These are phyloP conservation scores for Heimioporus sp. DNA, from an alignment of 768 basidiomycete genomes.

Conservation along the genomic window DNA sequence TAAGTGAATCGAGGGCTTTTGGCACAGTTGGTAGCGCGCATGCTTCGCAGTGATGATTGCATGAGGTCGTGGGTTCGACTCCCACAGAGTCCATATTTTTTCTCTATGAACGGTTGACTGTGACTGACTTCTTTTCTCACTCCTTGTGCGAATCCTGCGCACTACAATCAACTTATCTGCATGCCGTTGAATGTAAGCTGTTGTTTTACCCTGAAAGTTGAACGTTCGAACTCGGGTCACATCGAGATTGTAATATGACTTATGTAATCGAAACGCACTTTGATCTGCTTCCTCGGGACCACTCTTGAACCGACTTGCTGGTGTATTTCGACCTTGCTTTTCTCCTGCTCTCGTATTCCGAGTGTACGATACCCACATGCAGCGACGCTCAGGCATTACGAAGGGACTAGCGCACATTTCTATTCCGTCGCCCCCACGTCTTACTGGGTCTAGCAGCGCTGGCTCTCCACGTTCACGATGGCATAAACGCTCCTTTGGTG, in stretches of 20 bases:
- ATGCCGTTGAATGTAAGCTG: too few species aligned
- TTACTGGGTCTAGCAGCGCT: slow-evolving; percentile 41
- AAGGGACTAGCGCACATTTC: slow-evolving; percentile 59
- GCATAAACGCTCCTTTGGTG: slow-evolving; percentile 55
- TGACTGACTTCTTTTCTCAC: too few species aligned
- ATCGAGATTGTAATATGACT: neutral
- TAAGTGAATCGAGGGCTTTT: slow-evolving; percentile 38
- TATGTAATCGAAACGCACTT: neutral
- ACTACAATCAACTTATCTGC: too few species aligned
- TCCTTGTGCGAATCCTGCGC: too few species aligned
- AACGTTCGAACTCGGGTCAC: neutral
- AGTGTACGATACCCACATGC: slow-evolving; percentile 48
- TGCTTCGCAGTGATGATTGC: slow-evolving; percentile 50
- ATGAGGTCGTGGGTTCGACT: slow-evolving; percentile 59
- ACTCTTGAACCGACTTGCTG: slow-evolving; percentile 3
- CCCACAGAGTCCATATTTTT: slow-evolving; percentile 34
- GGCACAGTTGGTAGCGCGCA: slow-evolving; percentile 62
- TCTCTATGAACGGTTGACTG: too few species aligned
- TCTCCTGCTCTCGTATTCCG: too few species aligned
- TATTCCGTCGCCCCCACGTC: slow-evolving; percentile 37
- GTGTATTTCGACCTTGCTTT: slow-evolving; percentile 1
- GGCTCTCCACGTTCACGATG: slow-evolving; percentile 52
- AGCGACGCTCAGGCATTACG: slow-evolving; percentile 49
- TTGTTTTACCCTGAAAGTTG: too few species aligned
- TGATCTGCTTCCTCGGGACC: neutral